Evolutionary conservation across 495 filamentous ascomycete genomes (phyloP).

Genomic region (Usnea hakonensis): DNA sequence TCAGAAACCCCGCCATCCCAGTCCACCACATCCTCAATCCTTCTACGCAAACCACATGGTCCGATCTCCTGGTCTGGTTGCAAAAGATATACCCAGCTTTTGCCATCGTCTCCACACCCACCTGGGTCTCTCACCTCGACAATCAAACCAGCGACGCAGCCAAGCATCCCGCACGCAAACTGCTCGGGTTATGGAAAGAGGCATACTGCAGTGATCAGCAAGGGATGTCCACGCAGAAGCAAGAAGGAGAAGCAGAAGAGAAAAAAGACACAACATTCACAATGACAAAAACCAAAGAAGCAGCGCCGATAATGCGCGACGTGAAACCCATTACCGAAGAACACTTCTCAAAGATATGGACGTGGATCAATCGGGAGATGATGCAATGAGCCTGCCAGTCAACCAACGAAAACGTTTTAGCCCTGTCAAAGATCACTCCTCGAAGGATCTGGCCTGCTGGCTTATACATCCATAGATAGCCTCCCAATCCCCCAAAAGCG

Average conservation of each 20-base stretch:
- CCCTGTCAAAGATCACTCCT: too few relatives aligned
- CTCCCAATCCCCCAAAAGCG: too few relatives aligned
- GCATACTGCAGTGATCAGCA: slow-evolving; percentile 25
- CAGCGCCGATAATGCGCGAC: slow-evolving; percentile 28
- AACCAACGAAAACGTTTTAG: too few relatives aligned
- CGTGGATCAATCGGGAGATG: slow-evolving; percentile 31
- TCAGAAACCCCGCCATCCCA: not conserved
- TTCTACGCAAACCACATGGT: slow-evolving; percentile 36
- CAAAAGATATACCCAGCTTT: slow-evolving; percentile 27
- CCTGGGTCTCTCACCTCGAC: slow-evolving; percentile 40
- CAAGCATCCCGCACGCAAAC: slow-evolving; percentile 33
- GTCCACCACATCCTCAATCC: slow-evolving; percentile 48
- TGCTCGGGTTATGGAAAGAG: slow-evolving; percentile 43
- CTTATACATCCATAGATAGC: too few relatives aligned
- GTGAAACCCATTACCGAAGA: slow-evolving; percentile 34
- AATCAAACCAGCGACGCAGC: slow-evolving; percentile 19
- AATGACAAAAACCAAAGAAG: slow-evolving; percentile 27
- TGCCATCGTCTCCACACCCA: slow-evolving; percentile 29
- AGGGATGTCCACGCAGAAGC: too few relatives aligned
- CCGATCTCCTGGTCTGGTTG: slow-evolving; percentile 38
- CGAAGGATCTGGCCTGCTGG: too few relatives aligned
- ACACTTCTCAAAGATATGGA: slow-evolving; percentile 39
- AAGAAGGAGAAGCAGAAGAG: not conserved
- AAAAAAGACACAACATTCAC: slow-evolving; percentile 26
- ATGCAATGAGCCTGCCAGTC: not conserved